Evolutionary conservation across 495 filamentous ascomycete species (phyloP).

Genomic region (Penicillium cataractarum): DNA sequence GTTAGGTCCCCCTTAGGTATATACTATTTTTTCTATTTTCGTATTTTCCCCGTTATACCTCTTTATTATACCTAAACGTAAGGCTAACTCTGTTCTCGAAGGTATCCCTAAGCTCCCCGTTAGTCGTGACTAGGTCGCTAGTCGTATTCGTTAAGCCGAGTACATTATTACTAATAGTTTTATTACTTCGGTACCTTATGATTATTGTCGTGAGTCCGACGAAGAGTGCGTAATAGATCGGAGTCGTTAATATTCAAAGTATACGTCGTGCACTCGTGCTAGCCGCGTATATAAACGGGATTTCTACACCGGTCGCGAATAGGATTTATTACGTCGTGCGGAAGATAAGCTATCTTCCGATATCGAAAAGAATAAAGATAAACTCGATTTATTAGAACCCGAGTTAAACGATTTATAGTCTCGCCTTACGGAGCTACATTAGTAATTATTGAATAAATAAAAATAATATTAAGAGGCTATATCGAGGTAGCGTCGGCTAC

Average conservation of each 20-base stretch:
- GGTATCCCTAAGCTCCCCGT: not conserved
- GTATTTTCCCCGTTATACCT: not conserved
- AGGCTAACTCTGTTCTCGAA: not conserved
- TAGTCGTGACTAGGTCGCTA: not conserved
- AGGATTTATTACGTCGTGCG: not conserved
- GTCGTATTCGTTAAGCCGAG: not conserved
- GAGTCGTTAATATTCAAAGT: not conserved
- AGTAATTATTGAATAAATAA: not conserved
- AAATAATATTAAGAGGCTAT: slow-evolving; percentile 4
- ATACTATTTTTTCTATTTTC: not conserved
- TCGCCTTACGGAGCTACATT: not conserved
- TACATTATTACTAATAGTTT: slow-evolving; percentile 1
- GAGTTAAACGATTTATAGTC: not conserved
- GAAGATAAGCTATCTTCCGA: not conserved
- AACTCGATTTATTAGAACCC: slow-evolving; percentile 6
- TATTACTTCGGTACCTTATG: not conserved
- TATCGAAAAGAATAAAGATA: slow-evolving; percentile 1
- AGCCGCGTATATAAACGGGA: not conserved
- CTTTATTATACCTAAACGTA: slow-evolving; percentile 2
- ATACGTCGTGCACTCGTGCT: not conserved
- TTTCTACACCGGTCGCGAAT: not conserved
- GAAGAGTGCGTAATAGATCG: not conserved
- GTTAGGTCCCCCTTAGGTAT: no score
- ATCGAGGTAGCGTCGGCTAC: not conserved
- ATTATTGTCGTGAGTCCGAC: not conserved